Percentiles rank a stretch among this genome's conserved stretches.
Conservation (phyloP, 2,329 filamentous ascomycete species). For the Aspergillus persii region DNA sequence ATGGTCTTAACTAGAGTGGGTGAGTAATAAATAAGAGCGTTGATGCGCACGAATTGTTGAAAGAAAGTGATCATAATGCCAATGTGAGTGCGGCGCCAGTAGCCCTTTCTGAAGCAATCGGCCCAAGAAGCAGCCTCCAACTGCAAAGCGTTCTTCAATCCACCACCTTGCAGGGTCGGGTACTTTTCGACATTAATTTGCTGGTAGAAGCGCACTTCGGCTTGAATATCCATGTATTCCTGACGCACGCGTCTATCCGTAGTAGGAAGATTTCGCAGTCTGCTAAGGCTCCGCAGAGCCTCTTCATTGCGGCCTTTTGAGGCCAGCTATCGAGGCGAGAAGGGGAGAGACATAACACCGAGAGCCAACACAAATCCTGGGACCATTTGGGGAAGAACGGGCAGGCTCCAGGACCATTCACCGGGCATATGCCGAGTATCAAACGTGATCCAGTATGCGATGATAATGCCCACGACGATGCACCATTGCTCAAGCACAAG, state of each 20-base stretch:
- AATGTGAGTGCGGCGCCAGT: slow-evolving; percentile 22
- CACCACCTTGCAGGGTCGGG: neutral
- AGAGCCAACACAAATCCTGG: slow-evolving; percentile 44
- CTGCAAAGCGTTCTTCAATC: too few species aligned
- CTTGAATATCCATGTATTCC: slow-evolving; percentile 48
- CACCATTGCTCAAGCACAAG: slow-evolving; percentile 22
- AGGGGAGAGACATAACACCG: too few species aligned
- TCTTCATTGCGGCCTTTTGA: slow-evolving; percentile 45
- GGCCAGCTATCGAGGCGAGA: slow-evolving; percentile 53
- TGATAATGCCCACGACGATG: slow-evolving; percentile 25
- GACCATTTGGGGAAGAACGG: slow-evolving; percentile 48
- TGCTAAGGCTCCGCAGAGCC: slow-evolving; percentile 41
- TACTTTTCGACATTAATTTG: slow-evolving; percentile 3
- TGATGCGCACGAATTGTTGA: slow-evolving; percentile 43
- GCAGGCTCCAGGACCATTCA: slow-evolving; percentile 47
- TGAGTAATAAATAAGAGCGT: slow-evolving; percentile 51
- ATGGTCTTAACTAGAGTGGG: slow-evolving; percentile 47
- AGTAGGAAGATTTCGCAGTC: slow-evolving; percentile 47
- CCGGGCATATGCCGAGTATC: slow-evolving; percentile 40
- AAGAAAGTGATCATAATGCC: slow-evolving; percentile 44
- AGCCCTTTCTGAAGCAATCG: neutral
- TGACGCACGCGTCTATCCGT: slow-evolving; percentile 48
- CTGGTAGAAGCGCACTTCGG: slow-evolving; percentile 51
- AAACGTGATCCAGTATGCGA: slow-evolving; percentile 44
- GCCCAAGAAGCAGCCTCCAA: too few species aligned